Percentiles rank a stretch among this genome's conserved stretches.
Conservation (phyloP, 805 yeast genomes). For the Candida orba region DNA sequence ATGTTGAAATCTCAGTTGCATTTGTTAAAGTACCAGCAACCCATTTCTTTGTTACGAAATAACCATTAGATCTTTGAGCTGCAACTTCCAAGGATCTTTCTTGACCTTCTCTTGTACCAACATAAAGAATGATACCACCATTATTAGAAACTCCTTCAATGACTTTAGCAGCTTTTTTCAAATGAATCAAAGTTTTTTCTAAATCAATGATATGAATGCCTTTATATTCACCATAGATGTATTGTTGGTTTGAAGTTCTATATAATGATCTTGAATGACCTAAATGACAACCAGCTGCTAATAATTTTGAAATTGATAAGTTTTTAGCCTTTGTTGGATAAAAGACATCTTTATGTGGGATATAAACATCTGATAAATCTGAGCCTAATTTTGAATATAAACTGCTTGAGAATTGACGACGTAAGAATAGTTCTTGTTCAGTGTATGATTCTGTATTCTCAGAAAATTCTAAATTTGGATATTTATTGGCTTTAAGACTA, state of each 20-base stretch:
- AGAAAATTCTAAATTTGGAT: constrained; percentile 61
- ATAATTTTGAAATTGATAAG: constrained; percentile 57
- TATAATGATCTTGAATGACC: constrained; percentile 82
- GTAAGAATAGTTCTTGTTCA: constrained; percentile 65
- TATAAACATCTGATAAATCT: constrained; percentile 49
- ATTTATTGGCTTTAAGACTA: constrained; percentile 22
- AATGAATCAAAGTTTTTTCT: constrained; percentile 68
- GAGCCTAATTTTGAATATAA: constrained; percentile 60
- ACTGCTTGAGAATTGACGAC: constrained; percentile 59
- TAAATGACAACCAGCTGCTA: constrained; percentile 91
- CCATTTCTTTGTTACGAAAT: constrained; percentile 82
- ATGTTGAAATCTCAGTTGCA: constrained; percentile 55
- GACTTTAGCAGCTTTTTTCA: constrained; percentile 81
- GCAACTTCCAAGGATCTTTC: constrained; percentile 69
- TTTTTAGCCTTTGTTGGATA: constrained; percentile 52
- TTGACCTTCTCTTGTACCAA: constrained; percentile 81
- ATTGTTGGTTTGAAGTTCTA: constrained; percentile 81
- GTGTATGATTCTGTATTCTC: constrained; percentile 61
- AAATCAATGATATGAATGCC: constrained; percentile 90
- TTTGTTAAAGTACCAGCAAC: constrained; percentile 92
- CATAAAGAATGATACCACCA: constrained; percentile 80
- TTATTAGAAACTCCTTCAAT: constrained; percentile 71
- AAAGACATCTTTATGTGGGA: constrained; percentile 59
- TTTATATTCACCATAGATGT: constrained; percentile 77
- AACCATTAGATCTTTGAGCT: constrained; percentile 70